Percentiles rank a stretch among this genome's conserved stretches.
phyloP scores from a whole-genome alignment of 208 protist species.

The Leptomonas pyrrhocoris region DNA sequence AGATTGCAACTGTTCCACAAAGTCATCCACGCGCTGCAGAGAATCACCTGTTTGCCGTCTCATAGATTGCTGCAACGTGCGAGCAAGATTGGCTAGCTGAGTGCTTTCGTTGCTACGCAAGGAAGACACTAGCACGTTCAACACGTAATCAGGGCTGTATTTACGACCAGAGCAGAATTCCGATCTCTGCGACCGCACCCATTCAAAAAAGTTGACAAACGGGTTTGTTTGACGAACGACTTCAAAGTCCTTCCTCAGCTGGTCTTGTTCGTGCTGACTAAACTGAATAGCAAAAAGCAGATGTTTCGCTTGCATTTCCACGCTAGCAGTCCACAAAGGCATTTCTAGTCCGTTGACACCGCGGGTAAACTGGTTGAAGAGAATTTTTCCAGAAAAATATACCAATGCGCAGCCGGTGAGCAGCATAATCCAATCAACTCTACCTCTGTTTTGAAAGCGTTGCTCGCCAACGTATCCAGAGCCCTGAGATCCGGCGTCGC shows the following conservation, averaged over 20 bases:
- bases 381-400: constrained; percentile 60
- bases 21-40: constrained; percentile 57
- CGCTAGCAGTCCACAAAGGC: constrained; percentile 63
- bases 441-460: constrained; percentile 9
- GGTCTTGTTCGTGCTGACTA: constrained; percentile 43
- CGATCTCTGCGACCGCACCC: constrained; percentile 39
- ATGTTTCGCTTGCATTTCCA: constrained; percentile 65
- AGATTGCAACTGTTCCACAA: constrained; percentile 52
- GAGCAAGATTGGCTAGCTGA: constrained; percentile 41
- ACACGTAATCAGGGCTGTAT: constrained; percentile 43
- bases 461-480: constrained; percentile 3
- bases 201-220: constrained; percentile 72
- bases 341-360: constrained; percentile 50
- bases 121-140: constrained; percentile 34
- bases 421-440: constrained; percentile 70
- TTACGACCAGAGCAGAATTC: constrained; percentile 67
- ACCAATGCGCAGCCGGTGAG: constrained; percentile 60
- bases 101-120: constrained; percentile 43
- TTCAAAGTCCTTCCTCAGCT: constrained; percentile 57
- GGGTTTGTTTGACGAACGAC: constrained; percentile 49
- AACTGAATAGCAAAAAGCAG: constrained; percentile 77
- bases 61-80: constrained; percentile 48
- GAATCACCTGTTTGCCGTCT: constrained; percentile 28
- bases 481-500: constrained; percentile 12
- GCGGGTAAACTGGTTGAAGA: constrained; percentile 47